Percentiles rank a stretch among this genome's conserved stretches.
phyloP scores from a whole-genome alignment of 2,329 filamentous ascomycete species.

The Taxawa tesnikishii region DNA sequence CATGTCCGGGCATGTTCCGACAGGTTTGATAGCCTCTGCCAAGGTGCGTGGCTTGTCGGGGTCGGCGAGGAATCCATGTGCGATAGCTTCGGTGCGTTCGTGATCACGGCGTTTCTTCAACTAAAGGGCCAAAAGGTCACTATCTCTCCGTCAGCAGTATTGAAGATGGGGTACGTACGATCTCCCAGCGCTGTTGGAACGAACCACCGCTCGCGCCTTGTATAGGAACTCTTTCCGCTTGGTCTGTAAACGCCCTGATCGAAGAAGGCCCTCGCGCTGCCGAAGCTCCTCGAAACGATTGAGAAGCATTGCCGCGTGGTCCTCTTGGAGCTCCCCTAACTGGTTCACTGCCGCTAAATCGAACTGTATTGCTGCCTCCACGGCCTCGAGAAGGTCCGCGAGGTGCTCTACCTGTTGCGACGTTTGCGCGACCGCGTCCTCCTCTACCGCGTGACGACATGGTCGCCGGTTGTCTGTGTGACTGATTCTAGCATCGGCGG shows the following conservation, averaged over 20 bases:
- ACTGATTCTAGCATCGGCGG: no score
- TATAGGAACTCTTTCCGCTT: background rate
- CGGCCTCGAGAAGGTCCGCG: background rate
- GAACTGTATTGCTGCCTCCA: background rate
- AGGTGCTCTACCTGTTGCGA: background rate
- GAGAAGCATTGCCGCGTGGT: background rate
- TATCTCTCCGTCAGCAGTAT: slow-evolving; percentile 2
- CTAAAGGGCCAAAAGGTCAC: slow-evolving; percentile 12
- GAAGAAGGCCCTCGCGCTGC: background rate
- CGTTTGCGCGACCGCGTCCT: slow-evolving; percentile 2
- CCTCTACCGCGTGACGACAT: slow-evolving; percentile 10
- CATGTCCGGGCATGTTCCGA: slow-evolving; percentile 51
- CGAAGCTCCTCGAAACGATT: background rate
- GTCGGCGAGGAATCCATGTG: slow-evolving; percentile 42
- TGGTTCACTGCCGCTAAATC: no score
- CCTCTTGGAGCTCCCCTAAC: background rate
- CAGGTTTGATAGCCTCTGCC: slow-evolving; percentile 47
- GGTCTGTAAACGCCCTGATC: background rate
- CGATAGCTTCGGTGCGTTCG: slow-evolving; percentile 39
- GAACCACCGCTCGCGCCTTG: background rate
- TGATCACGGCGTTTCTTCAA: slow-evolving; percentile 37
- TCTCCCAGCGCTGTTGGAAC: slow-evolving; percentile 5
- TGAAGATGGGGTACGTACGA: slow-evolving; percentile 4
- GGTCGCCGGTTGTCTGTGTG: slow-evolving; percentile 6
- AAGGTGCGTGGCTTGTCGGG: slow-evolving; percentile 48